Evolutionary conservation across 164 flowering plant genomes (phyloP), one percentile per base, ranked within the genome.

Genomic region (Berberis thunbergii): DNA sequence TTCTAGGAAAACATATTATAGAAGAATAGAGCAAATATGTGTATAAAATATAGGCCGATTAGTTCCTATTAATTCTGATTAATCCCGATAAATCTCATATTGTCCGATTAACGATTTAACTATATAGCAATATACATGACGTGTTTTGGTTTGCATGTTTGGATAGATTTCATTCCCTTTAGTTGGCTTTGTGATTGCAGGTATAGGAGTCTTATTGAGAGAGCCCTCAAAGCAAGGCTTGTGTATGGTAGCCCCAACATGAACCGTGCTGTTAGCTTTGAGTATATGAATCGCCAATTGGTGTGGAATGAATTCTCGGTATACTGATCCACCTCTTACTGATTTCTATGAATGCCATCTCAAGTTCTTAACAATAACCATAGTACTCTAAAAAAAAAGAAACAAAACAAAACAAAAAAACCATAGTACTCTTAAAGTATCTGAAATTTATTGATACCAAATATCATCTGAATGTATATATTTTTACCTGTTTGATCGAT

Each of bases 241-340:
- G 96, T 95, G 38, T 88, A 95, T 76, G 96, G 86, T 49, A 88
- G 86, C 67, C 96, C 94, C 62, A 74, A 89, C 69, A 89, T 91
- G 99, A 91, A 92, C 63, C 78, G 96, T 61, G 80, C 97, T 70
- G 99, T 95, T 64, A 95, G 98, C 81, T 95, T 95, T 75, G 97
- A 91, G 83, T 91, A 95, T 79, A 95, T 91, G 98, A 91, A 95
- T 73, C 98, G 93, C 66, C 98, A 95, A 66, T 76, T 89, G 75
- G 97, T 95, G 64, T 91, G 98, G 99, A 95, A 88, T 82, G 98
- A 91, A 78, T 91, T 95, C 69, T 95, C 98, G 81, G 99, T 95
- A 88, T 67, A 26, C 60, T 65, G 4, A 43, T 39, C 6, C 59
- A 26, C 26, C 26, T 26, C n/a, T 3, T 26, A 10, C 55, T 3